These are phyloP conservation scores for Pseudisothecium myosuroides DNA, from an alignment of 225 moss, liverwort and hornwort species.

Conservation along the genomic window DNA sequence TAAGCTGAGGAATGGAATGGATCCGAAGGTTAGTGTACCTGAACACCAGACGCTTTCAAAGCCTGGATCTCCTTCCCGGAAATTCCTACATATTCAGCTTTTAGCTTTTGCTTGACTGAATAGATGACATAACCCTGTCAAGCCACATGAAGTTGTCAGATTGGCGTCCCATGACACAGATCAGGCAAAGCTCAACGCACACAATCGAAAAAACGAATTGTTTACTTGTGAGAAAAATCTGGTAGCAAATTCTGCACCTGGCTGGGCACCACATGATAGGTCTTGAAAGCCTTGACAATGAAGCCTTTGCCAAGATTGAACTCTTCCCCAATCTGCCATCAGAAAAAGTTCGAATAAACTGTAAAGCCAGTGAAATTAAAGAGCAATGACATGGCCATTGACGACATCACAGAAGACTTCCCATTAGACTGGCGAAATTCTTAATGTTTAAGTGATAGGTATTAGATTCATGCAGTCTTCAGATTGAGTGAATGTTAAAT, in stretches of 20 bases:
- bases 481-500: background rate
- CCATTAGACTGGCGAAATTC: background rate
- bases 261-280: slow-evolving; percentile 86
- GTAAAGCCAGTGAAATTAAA: background rate
- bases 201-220: background rate
- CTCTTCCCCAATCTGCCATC: slow-evolving; percentile 71
- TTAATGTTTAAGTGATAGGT: background rate
- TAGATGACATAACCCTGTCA: slow-evolving; percentile 85
- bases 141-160: background rate
- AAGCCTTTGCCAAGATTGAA: slow-evolving; percentile 75
- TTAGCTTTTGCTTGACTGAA: slow-evolving; percentile 87
- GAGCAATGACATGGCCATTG: background rate
- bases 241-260: slow-evolving; percentile 34
- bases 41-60: slow-evolving; percentile 53
- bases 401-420: background rate
- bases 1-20: background rate
- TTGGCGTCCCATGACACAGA: background rate
- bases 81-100: slow-evolving; percentile 51
- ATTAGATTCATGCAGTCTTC: background rate
- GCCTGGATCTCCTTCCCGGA: slow-evolving; percentile 48
- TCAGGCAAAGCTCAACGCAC: background rate
- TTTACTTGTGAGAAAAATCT: background rate
- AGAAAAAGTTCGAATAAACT: background rate
- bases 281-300: slow-evolving; percentile 77
- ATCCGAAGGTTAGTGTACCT: slow-evolving; percentile 20